Evolutionary conservation across 2,329 filamentous ascomycete species (phyloP), one percentile per base, ranked within the genome.

Genomic region (Beauveria sp.): DNA sequence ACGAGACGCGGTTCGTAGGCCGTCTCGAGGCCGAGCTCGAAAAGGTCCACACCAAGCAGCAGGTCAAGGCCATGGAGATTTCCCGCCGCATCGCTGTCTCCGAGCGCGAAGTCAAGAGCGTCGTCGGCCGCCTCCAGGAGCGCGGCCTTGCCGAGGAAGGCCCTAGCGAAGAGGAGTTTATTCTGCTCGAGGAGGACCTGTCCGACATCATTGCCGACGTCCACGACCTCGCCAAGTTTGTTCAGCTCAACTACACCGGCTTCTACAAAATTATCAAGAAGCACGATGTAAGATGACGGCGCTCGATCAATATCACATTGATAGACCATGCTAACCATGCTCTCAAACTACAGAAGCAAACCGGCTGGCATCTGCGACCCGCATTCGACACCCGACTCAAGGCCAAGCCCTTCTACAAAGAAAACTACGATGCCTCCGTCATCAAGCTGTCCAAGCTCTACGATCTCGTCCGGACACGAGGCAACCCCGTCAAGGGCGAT

Each of bases 261-360:
- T 99, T 99, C 74, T 96, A 97, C 80, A 99, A 99, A 82, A 99
- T 99, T 66, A 96, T 99, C 76, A 99, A 99, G 83, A 99, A 99
- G 82, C 95, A 99, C 75, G 95, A 97, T 78, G 90, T 93, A 76
- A 68, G 89, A 65, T 43, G 6, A 46, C 58, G 34, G 12, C 2
- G 34, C 14, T 38, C 14, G 34, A 38, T 12, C 34, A 6, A 38
- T 12, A 38, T 38, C 12, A 38, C 34, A 6, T 38, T 38, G 12
- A 14, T 38, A 38, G 34, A 38, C 34, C 14, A 5, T 46, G n/a
- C 58, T 60, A 31, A 60, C 26, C n/a, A 53, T 9, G 7, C 14
- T 34, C 12, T 31, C 16, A 3, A 4, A 26, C 22, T 31, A 26
- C 70, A 95, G 89, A 99, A 99, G 91, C 83, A 90, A 80, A 99